Conservation (phyloP, 306 rosid species). For the Nissolia schottii region DNA sequence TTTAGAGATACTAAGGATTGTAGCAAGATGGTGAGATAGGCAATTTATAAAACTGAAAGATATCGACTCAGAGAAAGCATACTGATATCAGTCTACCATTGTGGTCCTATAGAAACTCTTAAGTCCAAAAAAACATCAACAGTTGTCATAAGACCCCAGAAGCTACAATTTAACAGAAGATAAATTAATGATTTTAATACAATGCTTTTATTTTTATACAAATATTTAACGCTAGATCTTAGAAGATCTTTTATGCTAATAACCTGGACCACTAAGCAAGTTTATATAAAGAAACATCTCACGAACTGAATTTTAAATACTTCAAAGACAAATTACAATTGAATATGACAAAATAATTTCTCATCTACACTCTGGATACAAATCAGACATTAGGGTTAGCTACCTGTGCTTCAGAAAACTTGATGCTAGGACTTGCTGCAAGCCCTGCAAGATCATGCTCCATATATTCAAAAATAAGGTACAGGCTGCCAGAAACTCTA, state of each 20-base stretch:
- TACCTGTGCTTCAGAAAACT: conserved; percentile 78
- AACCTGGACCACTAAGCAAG: not conserved
- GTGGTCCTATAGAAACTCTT: not conserved
- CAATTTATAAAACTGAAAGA: not conserved
- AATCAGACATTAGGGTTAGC: not conserved
- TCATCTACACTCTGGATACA: not conserved
- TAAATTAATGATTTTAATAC: not conserved
- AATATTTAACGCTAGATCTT: not conserved
- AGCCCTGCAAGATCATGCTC: conserved; percentile 88
- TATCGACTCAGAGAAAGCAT: not conserved
- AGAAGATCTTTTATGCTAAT: not conserved
- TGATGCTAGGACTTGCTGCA: conserved; percentile 49
- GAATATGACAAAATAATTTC: not conserved
- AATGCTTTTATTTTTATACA: not conserved
- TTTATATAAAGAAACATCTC: not conserved
- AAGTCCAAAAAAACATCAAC: not conserved
- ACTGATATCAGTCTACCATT: not conserved
- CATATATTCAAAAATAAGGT: conserved; percentile 85
- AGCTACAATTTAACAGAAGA: not conserved
- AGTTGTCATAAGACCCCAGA: not conserved
- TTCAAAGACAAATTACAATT: not conserved
- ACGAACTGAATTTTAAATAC: not conserved
- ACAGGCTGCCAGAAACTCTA: conserved; percentile 74
- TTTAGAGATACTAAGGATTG: not conserved
- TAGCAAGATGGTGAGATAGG: not conserved